Evolutionary conservation across 78 protist genomes (phyloP), one percentile per base, ranked within the genome.

Genomic region (Polysphondylium violaceum): DNA sequence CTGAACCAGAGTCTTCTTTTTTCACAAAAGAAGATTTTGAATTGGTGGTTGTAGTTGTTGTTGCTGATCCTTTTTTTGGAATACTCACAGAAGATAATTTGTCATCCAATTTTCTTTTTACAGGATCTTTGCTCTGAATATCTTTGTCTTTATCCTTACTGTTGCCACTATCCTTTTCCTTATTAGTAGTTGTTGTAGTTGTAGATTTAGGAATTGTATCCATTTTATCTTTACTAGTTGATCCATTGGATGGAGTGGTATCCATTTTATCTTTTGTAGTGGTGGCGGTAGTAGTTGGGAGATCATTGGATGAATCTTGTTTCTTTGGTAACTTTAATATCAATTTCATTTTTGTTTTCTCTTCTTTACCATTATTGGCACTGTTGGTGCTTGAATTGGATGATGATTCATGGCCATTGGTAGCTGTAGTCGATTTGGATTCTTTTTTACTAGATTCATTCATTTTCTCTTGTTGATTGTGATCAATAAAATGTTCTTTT

Each of bases 141-240:
- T 64, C 51, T 64, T 41, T 64, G 7, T 40, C 43, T 35, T 36
- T 64, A 35, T 41, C 33, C 25, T 64, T 41, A 35, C 72, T 36
- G 33, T 36, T 21, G 14, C 43, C 33, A 4, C 72, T 64, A 31
- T 31, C 43, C 40, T 65, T 65, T 40, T 65, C 73, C 11, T 65
- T 65, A 25, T 65, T 65, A 38, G 51, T 40, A 2, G 73, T 44
- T 0, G 71, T 63, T 4, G 71, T 63, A 35, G 50, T 63, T 35
- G 71, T 35, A 4, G 71, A 63, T 16, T 38, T 35, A 61, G 73
- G 40, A 65, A 65, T 65, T 63, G 71, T 29, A 0, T 63, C 71
- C 6, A 25, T 12, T 21, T 41, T 21, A 14, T 27, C 5, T 64
- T 35, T 61, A 35, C 53, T 47, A 47, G 25, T 60, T 23, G 40